Evolutionary conservation across 768 basidiomycete genomes (phyloP).

Genomic region (Coprinopsis marcescibilis): DNA sequence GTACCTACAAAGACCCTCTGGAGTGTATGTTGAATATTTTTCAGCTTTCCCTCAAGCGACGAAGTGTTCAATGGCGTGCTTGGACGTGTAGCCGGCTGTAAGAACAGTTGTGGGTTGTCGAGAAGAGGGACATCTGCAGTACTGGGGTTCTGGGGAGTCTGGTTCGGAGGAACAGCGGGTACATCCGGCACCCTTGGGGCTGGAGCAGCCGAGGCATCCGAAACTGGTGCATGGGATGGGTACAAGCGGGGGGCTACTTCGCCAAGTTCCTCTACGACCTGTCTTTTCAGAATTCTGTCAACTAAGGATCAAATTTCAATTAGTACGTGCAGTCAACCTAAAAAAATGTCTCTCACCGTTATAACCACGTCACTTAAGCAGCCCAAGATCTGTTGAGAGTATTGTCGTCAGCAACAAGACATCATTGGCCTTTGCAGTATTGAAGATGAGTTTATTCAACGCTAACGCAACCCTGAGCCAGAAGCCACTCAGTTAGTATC

Average conservation of each 20-base stretch:
- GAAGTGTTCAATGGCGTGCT: too few species aligned
- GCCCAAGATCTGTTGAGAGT: slow-evolving; percentile 81
- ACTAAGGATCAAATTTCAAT: slow-evolving; percentile 42
- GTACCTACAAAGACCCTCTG: too few species aligned
- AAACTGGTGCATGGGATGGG: too few species aligned
- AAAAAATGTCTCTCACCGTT: slow-evolving; percentile 53
- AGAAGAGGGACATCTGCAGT: background rate
- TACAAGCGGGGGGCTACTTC: too few species aligned
- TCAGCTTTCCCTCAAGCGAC: background rate
- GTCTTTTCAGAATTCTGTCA: slow-evolving; percentile 84
- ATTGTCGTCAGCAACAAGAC: slow-evolving; percentile 90
- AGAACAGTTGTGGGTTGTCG: too few species aligned
- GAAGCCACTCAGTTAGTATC: background rate
- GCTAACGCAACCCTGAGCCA: slow-evolving; percentile 72
- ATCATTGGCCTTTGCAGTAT: slow-evolving; percentile 78
- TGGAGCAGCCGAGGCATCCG: too few species aligned
- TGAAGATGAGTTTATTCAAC: slow-evolving; percentile 74
- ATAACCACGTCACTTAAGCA: slow-evolving; percentile 78
- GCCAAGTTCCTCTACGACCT: background rate
- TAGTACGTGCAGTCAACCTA: background rate
- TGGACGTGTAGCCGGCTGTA: too few species aligned
- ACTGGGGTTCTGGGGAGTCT: slow-evolving; percentile 8
- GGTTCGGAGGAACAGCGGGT: too few species aligned
- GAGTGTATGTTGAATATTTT: background rate
- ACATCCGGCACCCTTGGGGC: too few species aligned